phyloP scores from a whole-genome alignment of 2,329 filamentous ascomycete species.

The Myriosclerotinia duriaeana region DNA sequence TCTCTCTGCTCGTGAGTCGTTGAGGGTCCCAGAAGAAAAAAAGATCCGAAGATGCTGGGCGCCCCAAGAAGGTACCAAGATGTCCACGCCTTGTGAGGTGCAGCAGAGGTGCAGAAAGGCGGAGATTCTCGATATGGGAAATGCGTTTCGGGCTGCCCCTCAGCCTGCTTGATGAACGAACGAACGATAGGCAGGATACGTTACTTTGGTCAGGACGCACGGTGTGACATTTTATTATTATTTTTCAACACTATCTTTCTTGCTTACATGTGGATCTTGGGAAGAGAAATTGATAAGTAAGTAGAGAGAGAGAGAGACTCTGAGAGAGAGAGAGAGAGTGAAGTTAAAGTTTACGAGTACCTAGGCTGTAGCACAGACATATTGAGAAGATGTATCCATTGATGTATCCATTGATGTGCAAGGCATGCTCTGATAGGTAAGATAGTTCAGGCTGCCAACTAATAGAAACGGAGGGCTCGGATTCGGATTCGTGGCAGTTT shows the following conservation, averaged over 20 bases:
- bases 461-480: not conserved
- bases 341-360: not conserved
- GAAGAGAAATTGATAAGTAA: no score
- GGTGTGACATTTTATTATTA: constrained; percentile 7
- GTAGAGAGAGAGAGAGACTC: not conserved
- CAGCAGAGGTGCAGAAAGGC: constrained; percentile 22
- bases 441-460: constrained; percentile 1
- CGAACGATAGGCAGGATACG: constrained; percentile 8
- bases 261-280: not conserved
- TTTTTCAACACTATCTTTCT: not conserved
- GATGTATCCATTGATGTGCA: no score
- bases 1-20: no score
- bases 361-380: not conserved
- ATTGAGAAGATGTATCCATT: no score
- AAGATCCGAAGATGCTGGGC: not conserved
- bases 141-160: constrained; percentile 7
- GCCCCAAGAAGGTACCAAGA: not conserved
- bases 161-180: no score
- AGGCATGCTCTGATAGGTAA: no score
- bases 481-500: constrained; percentile 18
- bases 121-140: constrained; percentile 18
- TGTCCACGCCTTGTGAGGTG: constrained; percentile 17
- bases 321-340: not conserved
- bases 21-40: not conserved
- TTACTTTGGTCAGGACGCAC: not conserved